Conservation (phyloP, 2,329 filamentous ascomycete genomes). For the Talaromyces sp. region DNA sequence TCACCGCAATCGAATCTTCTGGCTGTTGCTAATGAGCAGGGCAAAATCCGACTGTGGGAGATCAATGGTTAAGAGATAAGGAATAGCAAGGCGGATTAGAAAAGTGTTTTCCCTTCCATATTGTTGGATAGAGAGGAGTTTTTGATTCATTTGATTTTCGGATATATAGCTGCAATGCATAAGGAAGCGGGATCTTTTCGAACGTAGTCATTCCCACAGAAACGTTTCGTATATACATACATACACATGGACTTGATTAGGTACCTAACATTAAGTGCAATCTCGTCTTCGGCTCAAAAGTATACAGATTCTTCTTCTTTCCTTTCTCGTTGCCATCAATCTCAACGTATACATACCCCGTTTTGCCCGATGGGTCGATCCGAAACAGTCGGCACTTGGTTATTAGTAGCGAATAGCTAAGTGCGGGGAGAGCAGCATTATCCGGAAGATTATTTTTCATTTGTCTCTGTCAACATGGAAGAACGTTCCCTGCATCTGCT, state of each 20-base stretch:
- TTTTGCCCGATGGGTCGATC: constrained; percentile 8
- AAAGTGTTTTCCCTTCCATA: not conserved
- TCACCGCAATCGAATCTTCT: constrained; percentile 62
- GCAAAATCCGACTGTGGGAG: constrained; percentile 88
- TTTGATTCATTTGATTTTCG: not conserved
- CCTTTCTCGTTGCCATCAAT: not conserved
- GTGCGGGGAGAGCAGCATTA: not conserved
- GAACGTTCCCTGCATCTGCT: not conserved
- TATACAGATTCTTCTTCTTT: constrained; percentile 8
- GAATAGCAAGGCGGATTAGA: not conserved
- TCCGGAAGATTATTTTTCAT: too few species aligned
- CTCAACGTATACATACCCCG: constrained; percentile 7
- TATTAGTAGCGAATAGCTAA: not conserved
- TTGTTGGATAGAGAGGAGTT: not conserved
- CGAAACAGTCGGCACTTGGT: not conserved
- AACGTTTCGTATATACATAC: too few species aligned
- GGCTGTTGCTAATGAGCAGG: constrained; percentile 81
- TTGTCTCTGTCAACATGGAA: not conserved
- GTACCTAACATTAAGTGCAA: not conserved
- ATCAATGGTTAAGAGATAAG: constrained; percentile 42
- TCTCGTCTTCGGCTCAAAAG: constrained; percentile 5
- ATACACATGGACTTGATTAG: too few species aligned
- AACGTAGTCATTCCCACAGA: not conserved
- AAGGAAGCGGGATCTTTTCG: not conserved
- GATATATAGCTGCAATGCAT: constrained; percentile 2